phyloP scores from a whole-genome alignment of 768 basidiomycete genomes.

The Daedalea quercina region DNA sequence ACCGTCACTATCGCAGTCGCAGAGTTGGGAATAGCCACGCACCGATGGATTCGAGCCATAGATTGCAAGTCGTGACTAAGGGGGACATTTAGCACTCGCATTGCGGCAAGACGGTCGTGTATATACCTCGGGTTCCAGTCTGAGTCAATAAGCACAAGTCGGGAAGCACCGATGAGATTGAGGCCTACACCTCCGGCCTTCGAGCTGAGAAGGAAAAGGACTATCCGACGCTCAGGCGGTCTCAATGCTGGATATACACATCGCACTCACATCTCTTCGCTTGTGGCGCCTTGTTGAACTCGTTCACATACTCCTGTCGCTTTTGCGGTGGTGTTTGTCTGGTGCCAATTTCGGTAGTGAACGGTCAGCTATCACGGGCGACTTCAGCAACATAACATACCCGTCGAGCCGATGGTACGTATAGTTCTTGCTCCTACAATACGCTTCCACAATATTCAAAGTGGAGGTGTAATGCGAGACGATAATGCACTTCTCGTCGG shows the following conservation, averaged over 20 bases:
- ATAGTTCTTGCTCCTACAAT: constrained; percentile 71
- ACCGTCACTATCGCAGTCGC: constrained; percentile 3
- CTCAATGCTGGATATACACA: neutral
- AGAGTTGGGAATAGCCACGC: constrained; percentile 10
- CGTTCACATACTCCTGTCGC: constrained; percentile 81
- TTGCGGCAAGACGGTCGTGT: neutral
- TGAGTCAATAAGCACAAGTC: constrained; percentile 80
- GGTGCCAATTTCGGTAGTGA: constrained; percentile 4
- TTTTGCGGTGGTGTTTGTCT: constrained; percentile 75
- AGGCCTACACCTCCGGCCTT: constrained; percentile 96
- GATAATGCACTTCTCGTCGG: constrained; percentile 91
- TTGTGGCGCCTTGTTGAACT: constrained; percentile 77
- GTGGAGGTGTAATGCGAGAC: constrained; percentile 97
- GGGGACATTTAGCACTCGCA: neutral
- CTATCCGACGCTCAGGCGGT: constrained; percentile 29
- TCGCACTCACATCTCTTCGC: constrained; percentile 56
- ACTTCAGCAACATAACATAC: constrained; percentile 26
- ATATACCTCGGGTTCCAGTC: constrained; percentile 89
- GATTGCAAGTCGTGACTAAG: constrained; percentile 86
- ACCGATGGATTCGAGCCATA: constrained; percentile 97
- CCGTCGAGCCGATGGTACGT: constrained; percentile 86
- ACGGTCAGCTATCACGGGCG: neutral
- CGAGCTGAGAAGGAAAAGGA: constrained; percentile 87
- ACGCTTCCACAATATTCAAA: constrained; percentile 84
- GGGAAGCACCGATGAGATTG: constrained; percentile 87